These are phyloP conservation scores for Halophytophthora batemanensis DNA, from an alignment of 352 stramenopile species.

Conservation along the genomic window DNA sequence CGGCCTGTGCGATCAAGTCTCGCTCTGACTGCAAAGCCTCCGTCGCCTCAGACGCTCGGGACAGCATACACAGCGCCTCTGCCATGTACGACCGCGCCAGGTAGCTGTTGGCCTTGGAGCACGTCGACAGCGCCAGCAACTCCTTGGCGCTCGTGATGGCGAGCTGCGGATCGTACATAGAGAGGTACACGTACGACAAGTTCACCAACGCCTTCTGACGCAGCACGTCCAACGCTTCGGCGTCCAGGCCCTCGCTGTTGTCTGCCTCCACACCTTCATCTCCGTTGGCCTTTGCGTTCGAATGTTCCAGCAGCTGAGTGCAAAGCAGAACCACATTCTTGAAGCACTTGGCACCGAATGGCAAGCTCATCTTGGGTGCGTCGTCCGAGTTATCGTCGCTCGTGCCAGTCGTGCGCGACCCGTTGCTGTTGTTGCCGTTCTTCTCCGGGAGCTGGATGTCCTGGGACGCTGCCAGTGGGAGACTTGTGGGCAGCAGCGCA, in stretches of 20 bases:
- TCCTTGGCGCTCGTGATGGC: conserved; percentile 81
- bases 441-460: conserved; percentile 72
- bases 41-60: conserved; percentile 75
- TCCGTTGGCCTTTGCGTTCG: conserved; percentile 28
- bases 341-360: conserved; percentile 86
- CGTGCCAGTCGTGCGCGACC: conserved; percentile 19
- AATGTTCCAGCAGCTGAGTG: conserved; percentile 64
- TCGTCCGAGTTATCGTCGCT: conserved; percentile 34
- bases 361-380: conserved; percentile 75
- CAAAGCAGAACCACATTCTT: conserved; percentile 84
- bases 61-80: conserved; percentile 88
- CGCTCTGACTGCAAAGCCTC: conserved; percentile 67
- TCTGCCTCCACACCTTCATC: conserved; percentile 16
- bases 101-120: conserved; percentile 75
- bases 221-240: conserved; percentile 60
- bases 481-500: conserved; percentile 71
- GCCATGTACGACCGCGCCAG: conserved; percentile 86
- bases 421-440: conserved; percentile 36
- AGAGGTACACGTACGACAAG: conserved; percentile 89
- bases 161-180: conserved; percentile 89
- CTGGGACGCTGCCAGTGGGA: conserved; percentile 52
- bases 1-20: conserved; percentile 70
- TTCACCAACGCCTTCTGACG: conserved; percentile 87
- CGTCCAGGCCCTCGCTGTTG: conserved; percentile 34
- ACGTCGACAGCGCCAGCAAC: conserved; percentile 61